Base-by-base conservation (phyloP, 306 rosid species). In the Oemleria cerasiformis region DNA sequence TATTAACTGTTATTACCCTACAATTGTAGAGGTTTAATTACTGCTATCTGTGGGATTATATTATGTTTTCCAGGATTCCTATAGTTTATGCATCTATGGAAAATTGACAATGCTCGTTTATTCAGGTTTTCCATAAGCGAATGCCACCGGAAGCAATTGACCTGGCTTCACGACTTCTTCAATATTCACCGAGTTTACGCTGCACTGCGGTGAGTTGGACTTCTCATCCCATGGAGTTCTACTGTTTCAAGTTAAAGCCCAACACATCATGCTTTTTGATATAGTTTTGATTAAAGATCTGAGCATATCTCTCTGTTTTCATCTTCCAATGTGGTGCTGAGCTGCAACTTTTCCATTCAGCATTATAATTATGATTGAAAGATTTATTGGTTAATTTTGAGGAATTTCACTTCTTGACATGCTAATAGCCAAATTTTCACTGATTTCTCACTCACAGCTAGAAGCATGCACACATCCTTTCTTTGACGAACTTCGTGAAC, bases 81-180 rank as follows among this genome's bases (percentile, higher is more conserved):
- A 55, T 40, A 60, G 70, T 30, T 77, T 36, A 63, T 65, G 74
- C 66, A 56, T 67, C 39, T 69, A 19, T 10, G 2, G 36, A 1
- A 30, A 1, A 30, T 30, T 30, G 13, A 34, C 64, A 3, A n/a
- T 20, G 41, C 50, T 83, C 72, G 62, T 53, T 63, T 74, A 57
- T 78, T 82, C 81, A 94, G 98, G 90, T 94, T 77, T 94, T 94
- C 82, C 94, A 84, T 76, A 89, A 91, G 80, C 82, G 92, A 74
- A 94, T 87, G 97, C 98, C 98, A 56, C 97, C 98, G 20, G 97
- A 91, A 84, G 98, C 97, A 74, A 91, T 94, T 78, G 98, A 94
- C 83, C 97, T 94, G 75, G 90, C 97, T 67, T 91, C 97, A 62
- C 86, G 98, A 79, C 97, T 94, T 81, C 97, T 94, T 72, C 98